These are phyloP conservation scores for Centrapalus pauciflorus DNA, from an alignment of 129 eudicot species.

Conservation along the genomic window DNA sequence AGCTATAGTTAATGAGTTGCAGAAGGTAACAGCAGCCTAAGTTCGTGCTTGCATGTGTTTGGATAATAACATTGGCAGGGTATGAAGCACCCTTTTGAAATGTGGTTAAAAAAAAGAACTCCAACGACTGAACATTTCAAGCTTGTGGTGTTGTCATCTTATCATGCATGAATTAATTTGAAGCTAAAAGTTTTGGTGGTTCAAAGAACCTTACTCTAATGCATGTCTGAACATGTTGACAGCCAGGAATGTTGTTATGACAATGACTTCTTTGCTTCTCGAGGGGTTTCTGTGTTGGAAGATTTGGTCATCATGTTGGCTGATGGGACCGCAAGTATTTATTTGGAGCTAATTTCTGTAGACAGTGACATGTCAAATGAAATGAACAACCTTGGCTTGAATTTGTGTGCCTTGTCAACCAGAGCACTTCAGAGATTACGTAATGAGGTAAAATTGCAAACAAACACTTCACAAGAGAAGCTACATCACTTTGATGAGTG, in stretches of 20 bases:
- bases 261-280: slow-evolving; percentile 44
- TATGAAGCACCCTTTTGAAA: too few relatives aligned
- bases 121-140: too few relatives aligned
- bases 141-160: neutral
- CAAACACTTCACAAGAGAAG: neutral
- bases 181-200: neutral
- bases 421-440: slow-evolving; percentile 95
- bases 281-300: slow-evolving; percentile 71
- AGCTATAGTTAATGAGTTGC: too few relatives aligned
- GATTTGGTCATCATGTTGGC: slow-evolving; percentile 86
- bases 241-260: slow-evolving; percentile 60
- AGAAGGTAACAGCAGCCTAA: too few relatives aligned
- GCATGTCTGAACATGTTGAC: slow-evolving; percentile 21
- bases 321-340: slow-evolving; percentile 87
- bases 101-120: too few relatives aligned
- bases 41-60: too few relatives aligned
- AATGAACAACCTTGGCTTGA: slow-evolving; percentile 43
- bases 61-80: too few relatives aligned
- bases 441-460: slow-evolving; percentile 55
- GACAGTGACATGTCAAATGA: slow-evolving; percentile 83
- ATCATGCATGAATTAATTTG: neutral
- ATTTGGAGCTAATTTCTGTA: slow-evolving; percentile 91
- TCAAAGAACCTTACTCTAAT: slow-evolving; percentile 14
- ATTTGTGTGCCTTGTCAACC: slow-evolving; percentile 78
- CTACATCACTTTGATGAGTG: neutral